Percentiles rank a stretch among this genome's conserved stretches.
These are phyloP conservation scores for Hansenula sp. DNA, from an alignment of 1,139 yeast genomes.

Conservation along the genomic window DNA sequence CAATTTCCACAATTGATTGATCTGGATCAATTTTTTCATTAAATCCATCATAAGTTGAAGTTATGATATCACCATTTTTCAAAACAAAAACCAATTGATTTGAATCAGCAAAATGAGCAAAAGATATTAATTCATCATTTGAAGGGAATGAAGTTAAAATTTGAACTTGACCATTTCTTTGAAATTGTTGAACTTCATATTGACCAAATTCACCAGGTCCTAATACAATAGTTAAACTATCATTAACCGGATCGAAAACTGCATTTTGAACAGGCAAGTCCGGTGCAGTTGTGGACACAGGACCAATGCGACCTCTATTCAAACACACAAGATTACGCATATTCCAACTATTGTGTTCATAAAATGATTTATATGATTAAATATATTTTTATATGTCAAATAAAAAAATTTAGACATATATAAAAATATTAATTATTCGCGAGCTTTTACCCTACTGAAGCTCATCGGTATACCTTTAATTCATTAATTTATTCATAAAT, in stretches of 20 bases:
- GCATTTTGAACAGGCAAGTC: constrained; percentile 56
- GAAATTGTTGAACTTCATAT: constrained; percentile 56
- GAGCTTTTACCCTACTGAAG: no score
- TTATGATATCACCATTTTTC: constrained; percentile 63
- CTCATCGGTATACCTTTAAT: no score
- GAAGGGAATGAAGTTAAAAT: constrained; percentile 55
- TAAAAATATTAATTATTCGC: no score
- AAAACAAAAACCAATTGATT: constrained; percentile 59
- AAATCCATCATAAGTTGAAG: constrained; percentile 53
- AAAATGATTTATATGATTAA: background rate
- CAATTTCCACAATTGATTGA: constrained; percentile 60
- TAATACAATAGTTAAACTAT: constrained; percentile 65
- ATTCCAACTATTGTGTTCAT: no score
- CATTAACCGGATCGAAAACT: constrained; percentile 72
- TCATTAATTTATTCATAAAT: constrained; percentile 1
- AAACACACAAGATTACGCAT: constrained; percentile 60
- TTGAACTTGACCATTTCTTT: constrained; percentile 51
- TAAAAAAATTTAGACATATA: no score
- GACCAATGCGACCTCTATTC: constrained; percentile 49
- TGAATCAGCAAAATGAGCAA: constrained; percentile 62
- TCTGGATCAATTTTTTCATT: constrained; percentile 42
- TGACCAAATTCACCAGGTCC: constrained; percentile 55
- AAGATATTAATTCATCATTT: constrained; percentile 39
- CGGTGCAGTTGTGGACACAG: constrained; percentile 46
- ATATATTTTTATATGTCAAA: background rate